Conservation (phyloP, 2,329 filamentous ascomycete species). For the Colletotrichum spinosum region DNA sequence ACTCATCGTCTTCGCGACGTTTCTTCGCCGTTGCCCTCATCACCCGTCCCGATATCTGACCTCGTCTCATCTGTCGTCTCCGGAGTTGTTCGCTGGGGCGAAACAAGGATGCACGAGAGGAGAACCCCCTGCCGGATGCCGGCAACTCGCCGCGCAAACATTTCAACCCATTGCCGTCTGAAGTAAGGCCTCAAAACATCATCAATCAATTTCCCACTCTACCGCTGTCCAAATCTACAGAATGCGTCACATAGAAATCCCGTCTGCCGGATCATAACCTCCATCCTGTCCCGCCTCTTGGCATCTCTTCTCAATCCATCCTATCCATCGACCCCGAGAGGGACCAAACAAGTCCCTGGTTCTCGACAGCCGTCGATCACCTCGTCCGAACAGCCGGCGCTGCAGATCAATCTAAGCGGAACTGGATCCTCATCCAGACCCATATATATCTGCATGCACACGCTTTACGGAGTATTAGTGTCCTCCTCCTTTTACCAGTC, state of each 20-base stretch:
- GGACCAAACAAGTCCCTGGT: neutral
- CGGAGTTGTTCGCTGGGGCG: neutral
- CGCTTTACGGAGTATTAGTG: neutral
- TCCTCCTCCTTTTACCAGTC: too few relatives aligned
- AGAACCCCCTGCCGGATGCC: neutral
- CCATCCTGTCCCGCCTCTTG: neutral
- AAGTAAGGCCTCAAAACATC: neutral
- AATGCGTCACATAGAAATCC: neutral
- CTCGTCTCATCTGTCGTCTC: neutral
- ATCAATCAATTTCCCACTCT: conserved; percentile 4
- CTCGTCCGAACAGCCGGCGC: conserved; percentile 24
- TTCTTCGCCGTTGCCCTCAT: neutral
- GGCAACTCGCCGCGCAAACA: conserved; percentile 4
- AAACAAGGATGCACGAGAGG: conserved; percentile 3
- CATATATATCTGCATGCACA: neutral
- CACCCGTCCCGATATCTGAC: neutral
- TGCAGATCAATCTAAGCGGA: conserved; percentile 32
- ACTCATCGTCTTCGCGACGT: too few relatives aligned
- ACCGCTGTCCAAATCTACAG: neutral
- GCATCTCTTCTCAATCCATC: neutral
- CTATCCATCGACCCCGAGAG: too few relatives aligned
- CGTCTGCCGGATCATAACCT: conserved; percentile 8
- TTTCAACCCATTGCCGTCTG: conserved; percentile 10
- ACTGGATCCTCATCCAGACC: conserved; percentile 7
- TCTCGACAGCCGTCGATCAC: conserved; percentile 5